Percentiles rank a stretch among this genome's conserved stretches.
Evolutionary conservation across 208 protist species (phyloP).

Genomic region (Perkinsela sp.): DNA sequence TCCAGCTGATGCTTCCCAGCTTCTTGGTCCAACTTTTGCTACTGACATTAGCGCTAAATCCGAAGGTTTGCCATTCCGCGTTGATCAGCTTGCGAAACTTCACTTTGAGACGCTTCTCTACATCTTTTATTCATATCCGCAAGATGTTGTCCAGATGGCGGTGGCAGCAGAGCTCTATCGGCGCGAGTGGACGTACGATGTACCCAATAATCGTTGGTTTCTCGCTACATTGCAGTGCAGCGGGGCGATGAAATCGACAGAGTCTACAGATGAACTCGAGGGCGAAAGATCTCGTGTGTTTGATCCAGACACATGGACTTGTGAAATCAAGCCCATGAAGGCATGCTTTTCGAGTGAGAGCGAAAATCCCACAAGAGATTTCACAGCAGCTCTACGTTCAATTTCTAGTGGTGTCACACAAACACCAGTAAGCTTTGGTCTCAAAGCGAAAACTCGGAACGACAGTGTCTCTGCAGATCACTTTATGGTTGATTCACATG

Average conservation of each 20-base stretch:
- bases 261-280: not conserved
- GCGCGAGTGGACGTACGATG: constrained; percentile 55
- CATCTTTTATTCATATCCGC: constrained; percentile 92
- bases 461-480: too few species aligned
- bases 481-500: too few species aligned
- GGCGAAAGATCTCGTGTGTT: not conserved
- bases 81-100: constrained; percentile 55
- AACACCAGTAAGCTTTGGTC: too few species aligned
- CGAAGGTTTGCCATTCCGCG: constrained; percentile 7
- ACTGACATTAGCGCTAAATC: not conserved
- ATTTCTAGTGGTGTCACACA: too few species aligned
- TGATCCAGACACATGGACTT: too few species aligned
- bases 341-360: too few species aligned
- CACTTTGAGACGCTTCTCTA: constrained; percentile 87
- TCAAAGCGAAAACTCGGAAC: too few species aligned
- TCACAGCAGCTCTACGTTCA: too few species aligned
- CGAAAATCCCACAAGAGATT: too few species aligned
- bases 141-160: constrained; percentile 76
- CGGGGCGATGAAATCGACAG: not conserved
- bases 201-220: not conserved
- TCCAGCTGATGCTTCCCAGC: not conserved
- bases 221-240: not conserved
- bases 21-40: not conserved
- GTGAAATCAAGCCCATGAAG: too few species aligned
- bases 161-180: constrained; percentile 67